phyloP scores from a whole-genome alignment of 176 grass and related monocot genomes.

The barley (Hordeum vulgare) region DNA sequence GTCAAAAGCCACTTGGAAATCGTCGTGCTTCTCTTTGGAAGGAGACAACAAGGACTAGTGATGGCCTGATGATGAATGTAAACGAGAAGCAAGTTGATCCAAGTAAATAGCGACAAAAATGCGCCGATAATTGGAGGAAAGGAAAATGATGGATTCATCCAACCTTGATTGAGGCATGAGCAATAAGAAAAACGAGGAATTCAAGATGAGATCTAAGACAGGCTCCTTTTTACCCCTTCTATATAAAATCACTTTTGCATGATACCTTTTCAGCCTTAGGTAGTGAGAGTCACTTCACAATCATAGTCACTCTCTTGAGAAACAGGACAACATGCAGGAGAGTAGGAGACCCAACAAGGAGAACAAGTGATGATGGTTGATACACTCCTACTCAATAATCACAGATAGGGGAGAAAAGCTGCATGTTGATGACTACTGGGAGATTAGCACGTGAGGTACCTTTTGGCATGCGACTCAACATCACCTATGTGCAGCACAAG shows the following conservation, averaged over 20 bases:
- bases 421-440: background rate
- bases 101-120: background rate
- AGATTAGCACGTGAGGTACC: background rate
- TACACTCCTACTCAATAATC: conserved; percentile 3
- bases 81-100: background rate
- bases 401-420: background rate
- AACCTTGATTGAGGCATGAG: background rate
- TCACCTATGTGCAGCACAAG: background rate
- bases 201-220: background rate
- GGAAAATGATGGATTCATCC: background rate
- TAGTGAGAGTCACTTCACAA: background rate
- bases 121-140: background rate
- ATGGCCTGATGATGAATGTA: background rate
- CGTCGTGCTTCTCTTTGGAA: too few species aligned
- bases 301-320: conserved; percentile 13
- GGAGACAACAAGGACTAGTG: background rate
- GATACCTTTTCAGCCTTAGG: background rate
- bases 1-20: too few species aligned
- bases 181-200: background rate
- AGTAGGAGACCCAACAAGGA: background rate
- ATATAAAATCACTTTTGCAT: background rate
- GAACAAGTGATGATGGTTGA: background rate
- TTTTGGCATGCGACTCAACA: background rate
- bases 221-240: background rate
- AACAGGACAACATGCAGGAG: background rate